Base-by-base conservation (phyloP, 371 early-diverging fungal genomes). In the Mortierella sp. region DNA sequence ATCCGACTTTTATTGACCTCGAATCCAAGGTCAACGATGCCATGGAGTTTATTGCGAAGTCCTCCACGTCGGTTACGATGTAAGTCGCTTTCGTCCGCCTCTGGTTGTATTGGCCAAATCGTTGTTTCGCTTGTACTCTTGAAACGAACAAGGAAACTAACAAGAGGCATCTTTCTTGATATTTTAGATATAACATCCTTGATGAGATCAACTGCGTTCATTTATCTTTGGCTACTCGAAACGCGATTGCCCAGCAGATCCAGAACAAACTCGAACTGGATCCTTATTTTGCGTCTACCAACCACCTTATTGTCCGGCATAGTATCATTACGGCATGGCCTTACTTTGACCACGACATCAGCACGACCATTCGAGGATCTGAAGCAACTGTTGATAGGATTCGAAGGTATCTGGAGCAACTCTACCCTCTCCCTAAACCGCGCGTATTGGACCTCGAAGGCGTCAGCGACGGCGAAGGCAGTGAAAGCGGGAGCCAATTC, bases 361-460 rank as follows among this genome's bases (percentile, higher is more conserved):
- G 73, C 38, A 45, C 55, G 9, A 10, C 79, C 11, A 21, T 83
- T 4, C 73, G 44, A 26, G 80, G 65, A 8, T 16, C 48, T 3
- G 74, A 73, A 13, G 70, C 77, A n/a, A 73, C 54, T 16, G 26
- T 58, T 6, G 74, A 79, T 8, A 9, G 31, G 1, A 54, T 83
- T 26, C 57, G 24, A 8, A 28, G 24, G 5, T 58, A 68, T 42
- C 83, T 83, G 11, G 71, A 73, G 26, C 63, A 73, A 34, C 31
- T 79, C 9, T 83, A 83, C n/a, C 76, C 80, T 9, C 47, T 83
- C 1, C 83, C 83, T 6, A 52, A 75, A 70, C 9, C 26, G 11
- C 34, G 44, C 5, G 31, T 42, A 16, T 28, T 83, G n/a, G 48
- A 42, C 9, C 54, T 48, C 11, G 34, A 45, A 26, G 52, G 5